Evolutionary conservation across 768 basidiomycete species (phyloP).

Genomic region (Trametes meyenii): DNA sequence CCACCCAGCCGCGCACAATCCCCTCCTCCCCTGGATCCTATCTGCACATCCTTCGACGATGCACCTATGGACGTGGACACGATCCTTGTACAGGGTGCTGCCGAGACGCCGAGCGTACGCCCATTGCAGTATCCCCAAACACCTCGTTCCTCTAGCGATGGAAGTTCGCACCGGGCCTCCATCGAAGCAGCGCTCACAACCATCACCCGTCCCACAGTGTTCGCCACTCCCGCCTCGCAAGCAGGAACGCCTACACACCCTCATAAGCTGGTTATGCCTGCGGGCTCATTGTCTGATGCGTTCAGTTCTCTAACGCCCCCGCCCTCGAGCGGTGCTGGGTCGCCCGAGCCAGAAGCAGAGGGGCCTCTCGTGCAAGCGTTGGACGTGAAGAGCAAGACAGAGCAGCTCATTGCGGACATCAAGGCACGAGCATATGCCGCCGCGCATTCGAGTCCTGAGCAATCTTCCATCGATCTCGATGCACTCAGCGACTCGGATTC

Average conservation of each 20-base stretch:
- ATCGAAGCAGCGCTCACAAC: not conserved
- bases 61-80: conserved; percentile 26
- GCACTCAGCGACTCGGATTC: conserved; percentile 43
- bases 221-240: not conserved
- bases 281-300: not conserved
- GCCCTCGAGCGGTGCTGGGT: conserved; percentile 21
- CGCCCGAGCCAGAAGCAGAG: conserved; percentile 29
- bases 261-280: not conserved
- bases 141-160: conserved; percentile 33
- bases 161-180: conserved; percentile 8
- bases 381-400: conserved; percentile 47
- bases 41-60: conserved; percentile 1
- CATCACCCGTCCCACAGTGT: not conserved
- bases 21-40: not conserved
- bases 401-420: conserved; percentile 63
- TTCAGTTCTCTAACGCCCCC: conserved; percentile 34
- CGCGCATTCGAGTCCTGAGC: conserved; percentile 48
- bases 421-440: conserved; percentile 57
- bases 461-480: conserved; percentile 35
- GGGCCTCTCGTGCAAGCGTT: conserved; percentile 35
- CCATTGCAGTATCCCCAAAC: conserved; percentile 11
- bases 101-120: not conserved
- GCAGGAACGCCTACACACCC: not conserved
- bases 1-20: conserved; percentile 10
- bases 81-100: not conserved